These are phyloP conservation scores for Zymoseptoria tritici DNA, from an alignment of 2,329 filamentous ascomycete genomes.

Conservation along the genomic window DNA sequence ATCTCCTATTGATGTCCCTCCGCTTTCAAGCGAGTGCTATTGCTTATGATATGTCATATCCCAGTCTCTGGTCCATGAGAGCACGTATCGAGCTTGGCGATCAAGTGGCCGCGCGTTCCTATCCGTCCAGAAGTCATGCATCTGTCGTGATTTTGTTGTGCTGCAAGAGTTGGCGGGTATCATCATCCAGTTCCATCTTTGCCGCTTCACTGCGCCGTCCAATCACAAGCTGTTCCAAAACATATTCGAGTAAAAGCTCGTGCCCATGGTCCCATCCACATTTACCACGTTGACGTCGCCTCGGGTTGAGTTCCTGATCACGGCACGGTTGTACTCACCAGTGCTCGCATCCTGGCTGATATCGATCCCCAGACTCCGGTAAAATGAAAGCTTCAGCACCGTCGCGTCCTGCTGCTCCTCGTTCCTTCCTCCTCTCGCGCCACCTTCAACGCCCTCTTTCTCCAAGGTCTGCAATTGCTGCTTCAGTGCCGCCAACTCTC, in stretches of 20 bases:
- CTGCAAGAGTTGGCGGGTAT: background rate
- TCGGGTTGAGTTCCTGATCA: slow-evolving; percentile 76
- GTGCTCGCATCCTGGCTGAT: slow-evolving; percentile 66
- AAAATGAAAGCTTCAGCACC: slow-evolving; percentile 76
- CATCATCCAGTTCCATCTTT: background rate
- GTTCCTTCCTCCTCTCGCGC: slow-evolving; percentile 41
- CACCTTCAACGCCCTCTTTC: slow-evolving; percentile 76
- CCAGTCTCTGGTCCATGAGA: too few relatives aligned
- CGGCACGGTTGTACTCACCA: slow-evolving; percentile 76
- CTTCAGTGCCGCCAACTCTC: slow-evolving; percentile 67
- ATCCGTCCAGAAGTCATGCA: background rate
- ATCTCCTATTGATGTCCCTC: too few relatives aligned
- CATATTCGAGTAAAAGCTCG: slow-evolving; percentile 89
- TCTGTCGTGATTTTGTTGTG: background rate
- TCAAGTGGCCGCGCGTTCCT: background rate
- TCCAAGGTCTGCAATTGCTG: slow-evolving; percentile 75
- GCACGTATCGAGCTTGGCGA: too few relatives aligned
- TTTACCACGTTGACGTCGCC: slow-evolving; percentile 93
- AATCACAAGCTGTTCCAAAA: slow-evolving; percentile 80
- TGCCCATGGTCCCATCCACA: slow-evolving; percentile 77
- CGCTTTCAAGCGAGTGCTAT: too few relatives aligned
- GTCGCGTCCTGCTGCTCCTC: slow-evolving; percentile 40
- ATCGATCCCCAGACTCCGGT: slow-evolving; percentile 83
- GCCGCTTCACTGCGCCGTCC: background rate
- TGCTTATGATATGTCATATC: too few relatives aligned